Conservation (phyloP, 2,329 filamentous ascomycete genomes). For the Epichloe sylvatica region DNA sequence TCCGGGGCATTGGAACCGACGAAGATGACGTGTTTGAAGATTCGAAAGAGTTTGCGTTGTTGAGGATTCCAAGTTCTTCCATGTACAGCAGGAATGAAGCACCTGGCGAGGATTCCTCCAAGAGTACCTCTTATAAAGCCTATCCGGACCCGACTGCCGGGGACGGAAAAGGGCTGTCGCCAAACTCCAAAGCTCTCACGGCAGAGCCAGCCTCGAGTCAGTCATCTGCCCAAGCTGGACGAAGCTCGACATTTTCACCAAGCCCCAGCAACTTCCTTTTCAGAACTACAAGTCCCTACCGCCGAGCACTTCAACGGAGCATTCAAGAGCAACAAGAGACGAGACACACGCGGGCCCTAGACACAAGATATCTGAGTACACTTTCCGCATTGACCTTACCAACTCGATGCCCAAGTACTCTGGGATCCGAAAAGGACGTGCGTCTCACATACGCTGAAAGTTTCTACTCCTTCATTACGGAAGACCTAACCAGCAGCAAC, state of each 20-base stretch:
- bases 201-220: constrained; percentile 5
- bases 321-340: constrained; percentile 25
- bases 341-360: constrained; percentile 13
- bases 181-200: background rate
- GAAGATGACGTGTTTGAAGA: constrained; percentile 20
- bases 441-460: constrained; percentile 32
- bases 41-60: background rate
- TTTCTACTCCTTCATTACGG: constrained; percentile 28
- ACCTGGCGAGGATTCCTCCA: background rate
- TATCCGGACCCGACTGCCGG: constrained; percentile 7
- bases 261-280: constrained; percentile 39
- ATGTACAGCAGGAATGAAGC: background rate
- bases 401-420: constrained; percentile 24
- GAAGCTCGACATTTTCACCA: constrained; percentile 36
- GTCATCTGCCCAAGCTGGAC: constrained; percentile 22
- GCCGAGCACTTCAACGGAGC: constrained; percentile 34
- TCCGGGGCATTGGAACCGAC: constrained; percentile 20
- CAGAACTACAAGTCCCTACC: constrained; percentile 41
- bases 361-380: constrained; percentile 26
- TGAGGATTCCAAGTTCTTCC: background rate
- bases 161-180: constrained; percentile 6
- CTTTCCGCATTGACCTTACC: constrained; percentile 27
- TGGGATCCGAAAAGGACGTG: constrained; percentile 25
- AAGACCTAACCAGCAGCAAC: constrained; percentile 9
- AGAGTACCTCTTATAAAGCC: constrained; percentile 1